Conservation (phyloP, 805 yeast species). For the Maudiozyma serrabonitensis region DNA sequence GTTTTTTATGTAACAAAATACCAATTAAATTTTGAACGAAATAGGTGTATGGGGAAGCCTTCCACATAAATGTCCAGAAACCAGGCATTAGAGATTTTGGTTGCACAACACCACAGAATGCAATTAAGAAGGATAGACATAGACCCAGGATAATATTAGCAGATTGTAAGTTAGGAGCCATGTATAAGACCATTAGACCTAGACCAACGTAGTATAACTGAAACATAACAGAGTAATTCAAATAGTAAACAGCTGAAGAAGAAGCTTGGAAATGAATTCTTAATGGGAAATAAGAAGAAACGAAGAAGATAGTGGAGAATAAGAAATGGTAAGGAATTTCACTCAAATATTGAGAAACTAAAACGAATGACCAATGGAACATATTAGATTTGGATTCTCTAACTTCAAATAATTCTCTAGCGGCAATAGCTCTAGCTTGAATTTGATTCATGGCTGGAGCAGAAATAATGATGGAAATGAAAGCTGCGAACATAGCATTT, state of each 20-base stretch:
- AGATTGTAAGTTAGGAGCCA: slow-evolving; percentile 21
- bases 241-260: slow-evolving; percentile 41
- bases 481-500: slow-evolving; percentile 31
- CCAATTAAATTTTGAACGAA: slow-evolving; percentile 38
- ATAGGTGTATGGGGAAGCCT: slow-evolving; percentile 35
- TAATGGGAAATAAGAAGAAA: slow-evolving; percentile 35
- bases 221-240: slow-evolving; percentile 35
- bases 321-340: slow-evolving; percentile 31
- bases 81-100: slow-evolving; percentile 32
- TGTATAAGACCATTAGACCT: slow-evolving; percentile 28
- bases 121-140: slow-evolving; percentile 23
- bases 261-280: slow-evolving; percentile 24
- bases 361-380: slow-evolving; percentile 33
- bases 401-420: slow-evolving; percentile 33
- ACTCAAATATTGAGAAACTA: slow-evolving; percentile 27
- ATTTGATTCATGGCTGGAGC: slow-evolving; percentile 35
- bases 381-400: slow-evolving; percentile 35
- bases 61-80: slow-evolving; percentile 36
- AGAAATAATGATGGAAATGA: slow-evolving; percentile 31
- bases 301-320: slow-evolving; percentile 26
- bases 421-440: slow-evolving; percentile 29
- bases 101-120: slow-evolving; percentile 34
- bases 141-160: slow-evolving; percentile 21
- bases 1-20: slow-evolving; percentile 38
- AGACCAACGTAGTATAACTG: slow-evolving; percentile 36